These are phyloP conservation scores for Blastomyces percursus DNA, from an alignment of 2,329 filamentous ascomycete species.

Conservation along the genomic window DNA sequence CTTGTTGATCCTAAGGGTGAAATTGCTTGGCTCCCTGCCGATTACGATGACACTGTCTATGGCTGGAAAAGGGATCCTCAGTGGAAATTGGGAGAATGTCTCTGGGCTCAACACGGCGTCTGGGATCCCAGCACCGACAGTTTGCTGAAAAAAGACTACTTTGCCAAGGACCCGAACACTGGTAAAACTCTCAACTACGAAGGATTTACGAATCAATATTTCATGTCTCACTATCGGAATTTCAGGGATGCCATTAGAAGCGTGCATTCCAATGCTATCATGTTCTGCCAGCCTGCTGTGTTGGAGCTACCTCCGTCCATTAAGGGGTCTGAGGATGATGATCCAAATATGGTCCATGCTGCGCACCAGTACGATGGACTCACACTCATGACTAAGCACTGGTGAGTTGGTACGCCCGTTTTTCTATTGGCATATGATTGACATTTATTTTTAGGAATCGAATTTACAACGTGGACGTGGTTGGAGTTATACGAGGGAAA, in stretches of 20 bases:
- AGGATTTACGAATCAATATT: constrained; percentile 82
- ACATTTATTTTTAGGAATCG: constrained; percentile 51
- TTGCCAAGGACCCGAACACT: constrained; percentile 63
- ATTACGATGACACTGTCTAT: constrained; percentile 77
- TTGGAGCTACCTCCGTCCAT: constrained; percentile 82
- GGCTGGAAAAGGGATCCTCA: constrained; percentile 77
- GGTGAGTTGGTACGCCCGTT: constrained; percentile 39
- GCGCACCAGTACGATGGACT: constrained; percentile 97
- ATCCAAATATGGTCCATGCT: constrained; percentile 80
- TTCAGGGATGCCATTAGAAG: constrained; percentile 64
- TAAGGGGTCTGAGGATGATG: constrained; percentile 79
- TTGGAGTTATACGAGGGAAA: constrained; percentile 78
- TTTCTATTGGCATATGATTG: constrained; percentile 7
- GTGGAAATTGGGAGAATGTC: constrained; percentile 87
- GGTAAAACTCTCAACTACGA: constrained; percentile 68
- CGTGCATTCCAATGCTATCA: constrained; percentile 67
- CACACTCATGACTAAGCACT: constrained; percentile 95
- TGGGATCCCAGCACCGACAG: constrained; percentile 77
- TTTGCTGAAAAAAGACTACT: constrained; percentile 76
- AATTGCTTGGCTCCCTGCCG: constrained; percentile 69
- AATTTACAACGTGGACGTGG: constrained; percentile 91
- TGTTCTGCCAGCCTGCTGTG: constrained; percentile 85
- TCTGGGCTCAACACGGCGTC: constrained; percentile 94
- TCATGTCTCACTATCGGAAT: constrained; percentile 70
- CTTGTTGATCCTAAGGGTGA: constrained; percentile 82